Base-by-base conservation (phyloP, 2,329 filamentous ascomycete genomes). In the Xylariales sp. region DNA sequence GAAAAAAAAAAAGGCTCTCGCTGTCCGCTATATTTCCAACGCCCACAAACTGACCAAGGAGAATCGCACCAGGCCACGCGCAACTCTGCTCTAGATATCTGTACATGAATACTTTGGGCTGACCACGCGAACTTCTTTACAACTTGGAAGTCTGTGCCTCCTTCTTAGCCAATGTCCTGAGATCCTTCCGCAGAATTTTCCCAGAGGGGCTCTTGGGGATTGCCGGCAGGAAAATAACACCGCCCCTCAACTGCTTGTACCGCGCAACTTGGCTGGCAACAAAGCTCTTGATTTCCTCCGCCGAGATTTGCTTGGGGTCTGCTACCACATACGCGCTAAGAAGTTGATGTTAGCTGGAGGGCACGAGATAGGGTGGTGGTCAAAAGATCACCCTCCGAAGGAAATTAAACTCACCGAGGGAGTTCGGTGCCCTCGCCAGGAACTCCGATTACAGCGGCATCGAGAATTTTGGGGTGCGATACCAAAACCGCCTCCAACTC, bases 391-490 rank as follows among this genome's bases (percentile, higher is more conserved):
- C n/a, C n/a, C n/a, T n/a, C n/a, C n/a, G n/a, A n/a, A n/a, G n/a
- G n/a, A n/a, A n/a, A n/a, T n/a, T n/a, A n/a, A n/a, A n/a, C 63
- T 50, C 77, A 76, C 2, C 70, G 74, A 10, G 69, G 72, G 37
- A 71, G 63, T 10, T 65, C 60, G 51, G 44, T 70, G 25, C 45
- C 50, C 13, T 52, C 44, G 3, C 49, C 67, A 37, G 72, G 66
- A 5, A 80, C 55, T 0, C 76, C 76, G 27, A 77, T 67, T 2
- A 80, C 74, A 2, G 74, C 74, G 7, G 69, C 72, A 48, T 80
- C 76, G 21, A 49, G 46, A 11, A 63, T 53, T 30, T 52, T 48
- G 3, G 53, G 54, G 29, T 58, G 47, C 2, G 53, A 51, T 2
- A 57, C 38, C 11, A 63, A 39, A 12, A 59, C 29, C 2, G 59